Conservation (phyloP, 495 filamentous ascomycete species). For the Aspergillus ellipticus region DNA sequence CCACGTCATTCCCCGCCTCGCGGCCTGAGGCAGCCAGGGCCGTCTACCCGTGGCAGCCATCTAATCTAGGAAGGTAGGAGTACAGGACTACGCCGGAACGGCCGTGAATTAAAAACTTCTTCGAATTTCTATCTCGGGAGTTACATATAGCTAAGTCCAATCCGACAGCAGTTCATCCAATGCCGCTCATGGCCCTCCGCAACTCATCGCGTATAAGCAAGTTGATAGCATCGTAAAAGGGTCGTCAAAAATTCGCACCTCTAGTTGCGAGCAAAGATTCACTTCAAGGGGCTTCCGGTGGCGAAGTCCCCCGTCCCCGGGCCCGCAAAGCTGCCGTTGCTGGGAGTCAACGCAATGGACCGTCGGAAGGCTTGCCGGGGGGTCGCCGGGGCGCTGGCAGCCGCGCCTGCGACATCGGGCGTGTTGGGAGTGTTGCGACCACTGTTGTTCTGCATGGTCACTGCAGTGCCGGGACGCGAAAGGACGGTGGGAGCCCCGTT, state of each 20-base stretch:
- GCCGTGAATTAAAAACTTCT: not conserved
- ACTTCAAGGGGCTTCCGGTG: constrained; percentile 42
- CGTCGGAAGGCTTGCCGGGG: constrained; percentile 45
- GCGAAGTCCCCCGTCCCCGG: constrained; percentile 42
- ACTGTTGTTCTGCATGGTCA: constrained; percentile 41
- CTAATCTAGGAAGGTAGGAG: not conserved
- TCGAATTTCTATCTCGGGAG: too few species aligned
- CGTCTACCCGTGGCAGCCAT: not conserved
- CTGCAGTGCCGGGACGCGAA: constrained; percentile 43
- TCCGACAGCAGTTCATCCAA: constrained; percentile 2
- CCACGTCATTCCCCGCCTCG: constrained; percentile 39
- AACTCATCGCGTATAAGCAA: not conserved
- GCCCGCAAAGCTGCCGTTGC: constrained; percentile 43
- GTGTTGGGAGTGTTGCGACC: constrained; percentile 44
- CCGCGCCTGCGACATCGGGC: constrained; percentile 25
- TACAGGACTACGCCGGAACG: too few species aligned
- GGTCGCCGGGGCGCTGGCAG: constrained; percentile 38
- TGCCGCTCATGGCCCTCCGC: not conserved
- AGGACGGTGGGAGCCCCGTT: constrained; percentile 34
- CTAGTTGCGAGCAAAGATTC: constrained; percentile 1
- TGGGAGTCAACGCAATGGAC: constrained; percentile 44
- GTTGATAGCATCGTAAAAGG: constrained; percentile 31
- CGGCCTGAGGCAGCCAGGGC: not conserved
- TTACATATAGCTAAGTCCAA: not conserved
- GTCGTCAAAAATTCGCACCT: not conserved